A percentile compares a stretch with the other conserved stretches of the same genome.
Conservation (phyloP, 306 rosid genomes). For the Cucumis sativus region DNA sequence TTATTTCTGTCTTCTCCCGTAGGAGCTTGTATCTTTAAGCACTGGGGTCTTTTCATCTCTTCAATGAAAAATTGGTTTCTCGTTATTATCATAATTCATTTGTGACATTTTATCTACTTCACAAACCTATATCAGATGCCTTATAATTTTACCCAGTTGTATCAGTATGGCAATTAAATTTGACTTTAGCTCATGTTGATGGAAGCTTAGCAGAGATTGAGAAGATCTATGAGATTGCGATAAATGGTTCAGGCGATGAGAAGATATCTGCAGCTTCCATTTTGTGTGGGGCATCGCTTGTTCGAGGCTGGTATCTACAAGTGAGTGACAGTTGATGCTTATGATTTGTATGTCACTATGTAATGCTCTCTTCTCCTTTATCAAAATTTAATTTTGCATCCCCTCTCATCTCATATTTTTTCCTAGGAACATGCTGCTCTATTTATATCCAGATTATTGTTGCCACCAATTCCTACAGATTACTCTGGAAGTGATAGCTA, state of each 20-base stretch:
- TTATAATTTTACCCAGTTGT: conserved; percentile 1
- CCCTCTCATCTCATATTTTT: conserved; percentile 9
- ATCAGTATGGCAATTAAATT: conserved; percentile 41
- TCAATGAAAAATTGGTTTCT: neutral
- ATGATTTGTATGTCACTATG: neutral
- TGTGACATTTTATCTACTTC: no score
- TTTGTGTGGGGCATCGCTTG: conserved; percentile 81
- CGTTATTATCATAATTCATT: no score
- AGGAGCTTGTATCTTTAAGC: neutral
- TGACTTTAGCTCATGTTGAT: conserved; percentile 70
- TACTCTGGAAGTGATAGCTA: conserved; percentile 53
- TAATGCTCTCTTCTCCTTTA: neutral
- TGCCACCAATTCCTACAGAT: conserved; percentile 50
- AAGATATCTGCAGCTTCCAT: conserved; percentile 78
- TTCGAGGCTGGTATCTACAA: conserved; percentile 95
- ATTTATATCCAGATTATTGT: conserved; percentile 52
- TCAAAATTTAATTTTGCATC: conserved; percentile 6
- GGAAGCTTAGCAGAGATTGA: conserved; percentile 96
- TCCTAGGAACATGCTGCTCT: conserved; percentile 64
- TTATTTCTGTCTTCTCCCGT: no score
- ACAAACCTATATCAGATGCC: no score
- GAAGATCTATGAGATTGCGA: conserved; percentile 71
- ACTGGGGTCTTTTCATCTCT: neutral
- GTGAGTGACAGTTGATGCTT: conserved; percentile 20
- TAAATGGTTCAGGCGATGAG: conserved; percentile 77